A percentile compares a stretch with the other conserved stretches of the same genome.
Evolutionary conservation across 73 alveolate genomes (phyloP).

Genomic region (Tetrahymena thermophila): DNA sequence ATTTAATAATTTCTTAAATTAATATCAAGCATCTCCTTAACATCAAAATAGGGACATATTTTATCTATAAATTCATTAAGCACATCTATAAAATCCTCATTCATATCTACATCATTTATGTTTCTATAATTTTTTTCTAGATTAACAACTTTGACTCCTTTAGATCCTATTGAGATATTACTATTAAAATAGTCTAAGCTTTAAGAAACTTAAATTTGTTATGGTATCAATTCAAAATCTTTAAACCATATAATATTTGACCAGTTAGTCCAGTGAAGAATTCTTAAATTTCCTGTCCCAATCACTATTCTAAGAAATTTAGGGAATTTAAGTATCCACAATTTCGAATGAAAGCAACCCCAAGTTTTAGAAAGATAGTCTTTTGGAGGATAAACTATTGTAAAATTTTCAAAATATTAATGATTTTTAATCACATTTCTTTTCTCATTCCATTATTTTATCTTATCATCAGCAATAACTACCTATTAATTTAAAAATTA

Average conservation of each 20-base stretch:
- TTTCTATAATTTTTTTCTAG: neutral
- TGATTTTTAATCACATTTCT: constrained; percentile 11
- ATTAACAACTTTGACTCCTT: neutral
- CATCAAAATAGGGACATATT: neutral
- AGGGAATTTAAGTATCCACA: constrained; percentile 44
- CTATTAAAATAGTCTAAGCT: neutral
- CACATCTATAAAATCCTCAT: neutral
- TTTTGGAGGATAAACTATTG: constrained; percentile 21
- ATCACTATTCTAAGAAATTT: constrained; percentile 32
- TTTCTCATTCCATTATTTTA: neutral
- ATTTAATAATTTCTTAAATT: neutral
- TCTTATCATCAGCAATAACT: neutral
- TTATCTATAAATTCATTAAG: neutral
- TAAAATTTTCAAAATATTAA: constrained; percentile 17
- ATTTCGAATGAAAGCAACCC: constrained; percentile 39
- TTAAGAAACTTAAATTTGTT: neutral
- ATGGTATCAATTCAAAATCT: constrained; percentile 12
- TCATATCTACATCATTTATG: neutral
- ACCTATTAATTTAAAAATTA: neutral
- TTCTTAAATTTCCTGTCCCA: constrained; percentile 35
- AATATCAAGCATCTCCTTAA: neutral
- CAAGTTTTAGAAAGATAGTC: neutral
- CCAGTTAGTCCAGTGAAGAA: constrained; percentile 41
- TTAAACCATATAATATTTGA: constrained; percentile 29
- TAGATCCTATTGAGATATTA: neutral